Evolutionary conservation across 2,329 filamentous ascomycete genomes (phyloP).

Genomic region (Ophiosphaerella herpotricha): DNA sequence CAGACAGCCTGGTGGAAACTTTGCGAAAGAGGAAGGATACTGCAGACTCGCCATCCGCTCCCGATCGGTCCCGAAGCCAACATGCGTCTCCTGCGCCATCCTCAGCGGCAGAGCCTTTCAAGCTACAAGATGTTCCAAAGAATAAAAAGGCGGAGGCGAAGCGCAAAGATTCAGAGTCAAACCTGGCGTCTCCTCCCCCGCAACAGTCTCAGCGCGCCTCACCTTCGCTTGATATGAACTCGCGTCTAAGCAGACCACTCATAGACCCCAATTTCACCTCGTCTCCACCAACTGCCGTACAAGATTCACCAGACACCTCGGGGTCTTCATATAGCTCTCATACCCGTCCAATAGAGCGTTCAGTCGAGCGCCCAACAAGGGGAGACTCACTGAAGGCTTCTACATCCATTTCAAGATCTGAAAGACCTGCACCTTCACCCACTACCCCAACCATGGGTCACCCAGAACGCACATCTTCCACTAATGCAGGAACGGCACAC

Average conservation of each 20-base stretch:
- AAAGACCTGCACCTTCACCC: conserved; percentile 53
- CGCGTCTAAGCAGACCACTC: conserved; percentile 37
- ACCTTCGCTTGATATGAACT: conserved; percentile 47
- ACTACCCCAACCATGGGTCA: conserved; percentile 47
- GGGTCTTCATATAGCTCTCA: conserved; percentile 44
- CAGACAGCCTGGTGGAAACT: conserved; percentile 63
- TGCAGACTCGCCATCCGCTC: conserved; percentile 36
- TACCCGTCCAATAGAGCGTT: conserved; percentile 30
- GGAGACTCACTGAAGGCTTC: conserved; percentile 64
- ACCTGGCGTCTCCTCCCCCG: conserved; percentile 33
- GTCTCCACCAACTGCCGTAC: conserved; percentile 44
- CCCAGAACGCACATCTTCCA: conserved; percentile 49
- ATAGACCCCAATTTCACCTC: conserved; percentile 44
- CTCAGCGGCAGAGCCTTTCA: conserved; percentile 59
- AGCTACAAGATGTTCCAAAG: conserved; percentile 79
- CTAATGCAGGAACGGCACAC: conserved; percentile 31
- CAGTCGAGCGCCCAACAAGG: conserved; percentile 57
- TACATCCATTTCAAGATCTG: conserved; percentile 62
- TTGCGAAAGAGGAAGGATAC: conserved; percentile 54
- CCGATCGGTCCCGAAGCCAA: conserved; percentile 56
- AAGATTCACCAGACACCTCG: conserved; percentile 41
- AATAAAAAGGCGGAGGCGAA: conserved; percentile 58
- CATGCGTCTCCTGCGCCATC: conserved; percentile 43
- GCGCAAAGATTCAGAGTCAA: conserved; percentile 52
- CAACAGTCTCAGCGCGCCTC: conserved; percentile 42